These are phyloP conservation scores for Glycyrrhiza uralensis DNA, from an alignment of 306 rosid species.

Conservation along the genomic window DNA sequence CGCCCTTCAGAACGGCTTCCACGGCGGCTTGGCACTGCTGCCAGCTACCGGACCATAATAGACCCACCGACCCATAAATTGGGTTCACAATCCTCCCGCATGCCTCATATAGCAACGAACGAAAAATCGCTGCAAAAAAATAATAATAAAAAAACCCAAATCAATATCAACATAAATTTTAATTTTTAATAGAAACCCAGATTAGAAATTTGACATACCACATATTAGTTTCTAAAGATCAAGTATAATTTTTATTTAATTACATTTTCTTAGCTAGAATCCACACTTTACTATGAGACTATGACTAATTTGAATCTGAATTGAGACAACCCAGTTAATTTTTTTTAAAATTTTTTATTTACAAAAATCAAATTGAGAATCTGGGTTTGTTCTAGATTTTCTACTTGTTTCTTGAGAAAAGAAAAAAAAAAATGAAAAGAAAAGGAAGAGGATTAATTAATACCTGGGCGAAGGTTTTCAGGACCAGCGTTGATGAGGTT, in stretches of 20 bases:
- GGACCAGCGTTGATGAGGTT: constrained; percentile 89
- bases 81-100: constrained; percentile 94
- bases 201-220: background rate
- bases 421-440: background rate
- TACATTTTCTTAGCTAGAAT: no score
- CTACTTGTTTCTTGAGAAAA: background rate
- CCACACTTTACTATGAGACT: no score
- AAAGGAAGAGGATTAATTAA: background rate
- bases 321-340: no score
- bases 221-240: no score
- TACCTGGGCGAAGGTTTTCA: constrained; percentile 82
- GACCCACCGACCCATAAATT: constrained; percentile 86
- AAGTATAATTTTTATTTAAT: no score
- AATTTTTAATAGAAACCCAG: background rate
- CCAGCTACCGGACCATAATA: constrained; percentile 97
- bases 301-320: no score
- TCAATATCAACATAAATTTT: background rate
- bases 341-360: no score
- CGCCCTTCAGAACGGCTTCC: constrained; percentile 85
- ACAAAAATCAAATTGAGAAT: background rate
- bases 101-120: constrained; percentile 87
- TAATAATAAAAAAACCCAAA: background rate
- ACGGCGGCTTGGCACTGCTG: constrained; percentile 90
- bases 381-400: background rate
- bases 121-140: constrained; percentile 62